Conservation (phyloP, 140 eudicot genomes). For the Erigeron philadelphicus region DNA sequence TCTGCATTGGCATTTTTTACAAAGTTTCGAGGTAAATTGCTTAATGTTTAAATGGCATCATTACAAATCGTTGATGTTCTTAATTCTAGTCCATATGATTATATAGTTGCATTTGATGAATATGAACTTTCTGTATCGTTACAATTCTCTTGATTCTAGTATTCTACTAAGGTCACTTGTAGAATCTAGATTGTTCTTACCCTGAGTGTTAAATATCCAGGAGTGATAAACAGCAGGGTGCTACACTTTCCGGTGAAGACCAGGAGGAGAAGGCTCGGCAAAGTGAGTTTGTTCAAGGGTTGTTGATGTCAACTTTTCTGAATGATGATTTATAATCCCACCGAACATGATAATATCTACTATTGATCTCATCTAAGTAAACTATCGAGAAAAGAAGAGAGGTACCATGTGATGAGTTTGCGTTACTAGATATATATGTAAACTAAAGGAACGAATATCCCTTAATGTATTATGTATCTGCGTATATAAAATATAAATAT, state of each 20-base stretch:
- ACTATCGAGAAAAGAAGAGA: slow-evolving; percentile 9
- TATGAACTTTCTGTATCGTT: too few relatives aligned
- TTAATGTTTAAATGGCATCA: too few relatives aligned
- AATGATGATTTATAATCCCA: slow-evolving; percentile 16
- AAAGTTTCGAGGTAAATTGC: not conserved
- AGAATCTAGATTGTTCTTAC: not conserved
- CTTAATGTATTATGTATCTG: slow-evolving; percentile 19
- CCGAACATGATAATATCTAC: not conserved
- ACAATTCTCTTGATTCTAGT: too few relatives aligned
- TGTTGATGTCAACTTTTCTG: slow-evolving; percentile 37
- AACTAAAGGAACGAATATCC: slow-evolving; percentile 22
- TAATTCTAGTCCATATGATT: too few relatives aligned
- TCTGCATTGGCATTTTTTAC: not conserved
- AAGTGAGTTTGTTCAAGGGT: slow-evolving; percentile 77
- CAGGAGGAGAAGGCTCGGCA: slow-evolving; percentile 67
- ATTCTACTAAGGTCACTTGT: too few relatives aligned
- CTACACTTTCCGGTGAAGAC: slow-evolving; percentile 56
- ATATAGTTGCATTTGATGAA: too few relatives aligned
- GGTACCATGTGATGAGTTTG: slow-evolving; percentile 20
- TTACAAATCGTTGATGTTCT: too few relatives aligned
- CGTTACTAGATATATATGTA: slow-evolving; percentile 19
- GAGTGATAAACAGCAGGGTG: slow-evolving; percentile 26
- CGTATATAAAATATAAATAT: not conserved
- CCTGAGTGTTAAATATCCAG: slow-evolving; percentile 7
- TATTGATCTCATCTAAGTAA: slow-evolving; percentile 2